Percentiles rank a stretch among this genome's conserved stretches.
These are phyloP conservation scores for Musa schizocarpa DNA, from an alignment of 176 grass and related monocot species.

Conservation along the genomic window DNA sequence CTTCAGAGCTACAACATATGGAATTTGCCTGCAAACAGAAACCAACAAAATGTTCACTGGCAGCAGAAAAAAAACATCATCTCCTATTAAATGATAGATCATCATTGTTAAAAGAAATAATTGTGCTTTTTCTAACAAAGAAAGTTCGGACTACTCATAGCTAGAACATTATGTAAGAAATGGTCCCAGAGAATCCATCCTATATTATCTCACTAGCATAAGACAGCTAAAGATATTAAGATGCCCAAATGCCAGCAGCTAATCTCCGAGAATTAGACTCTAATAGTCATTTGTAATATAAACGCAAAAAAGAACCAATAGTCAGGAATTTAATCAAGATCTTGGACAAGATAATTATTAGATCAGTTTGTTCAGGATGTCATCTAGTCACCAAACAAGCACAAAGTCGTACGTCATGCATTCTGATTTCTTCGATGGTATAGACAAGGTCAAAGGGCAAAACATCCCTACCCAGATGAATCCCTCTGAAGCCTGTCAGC, in stretches of 20 bases:
- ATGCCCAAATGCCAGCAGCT: neutral
- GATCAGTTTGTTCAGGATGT: neutral
- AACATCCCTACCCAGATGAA: conserved; percentile 16
- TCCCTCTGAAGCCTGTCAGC: conserved; percentile 16
- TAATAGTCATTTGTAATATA: neutral
- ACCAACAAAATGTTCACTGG: neutral
- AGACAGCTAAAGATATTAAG: neutral
- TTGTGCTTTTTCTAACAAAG: neutral
- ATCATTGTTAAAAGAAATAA: neutral
- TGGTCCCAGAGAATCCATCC: neutral
- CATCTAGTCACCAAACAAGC: neutral
- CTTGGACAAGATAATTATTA: too few species aligned
- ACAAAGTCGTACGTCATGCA: neutral
- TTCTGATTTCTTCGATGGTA: neutral
- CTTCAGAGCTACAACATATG: conserved; percentile 15
- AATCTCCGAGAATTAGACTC: neutral
- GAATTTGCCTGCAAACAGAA: conserved; percentile 6
- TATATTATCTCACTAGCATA: neutral
- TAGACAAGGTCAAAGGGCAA: neutral
- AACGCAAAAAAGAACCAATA: too few species aligned
- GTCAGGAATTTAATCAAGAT: too few species aligned
- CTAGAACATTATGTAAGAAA: neutral
- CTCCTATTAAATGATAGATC: neutral
- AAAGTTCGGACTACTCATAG: neutral
- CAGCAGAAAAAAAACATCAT: neutral